A percentile compares a stretch with the other conserved stretches of the same genome.
Evolutionary conservation across 768 basidiomycete species (phyloP).

Genomic region (Zangia roseola): DNA sequence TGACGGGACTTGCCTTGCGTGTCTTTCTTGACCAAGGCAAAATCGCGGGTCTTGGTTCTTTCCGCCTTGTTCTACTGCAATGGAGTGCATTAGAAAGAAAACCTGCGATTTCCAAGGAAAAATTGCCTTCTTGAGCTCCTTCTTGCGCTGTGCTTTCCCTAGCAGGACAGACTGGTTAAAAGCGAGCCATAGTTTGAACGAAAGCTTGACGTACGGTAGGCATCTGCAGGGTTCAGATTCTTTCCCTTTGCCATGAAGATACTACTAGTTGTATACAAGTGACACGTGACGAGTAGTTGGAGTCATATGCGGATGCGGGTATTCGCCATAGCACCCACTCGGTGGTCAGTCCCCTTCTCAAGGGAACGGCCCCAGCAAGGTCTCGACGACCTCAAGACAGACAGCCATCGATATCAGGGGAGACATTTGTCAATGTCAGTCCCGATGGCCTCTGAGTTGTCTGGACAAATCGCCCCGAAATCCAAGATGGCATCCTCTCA

Average conservation of each 20-base stretch:
- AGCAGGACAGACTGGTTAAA: not conserved
- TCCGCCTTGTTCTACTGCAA: constrained; percentile 87
- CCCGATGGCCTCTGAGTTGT: constrained; percentile 24
- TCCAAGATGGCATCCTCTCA: constrained; percentile 69
- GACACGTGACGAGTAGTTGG: constrained; percentile 28
- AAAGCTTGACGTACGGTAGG: constrained; percentile 61
- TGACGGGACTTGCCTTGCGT: constrained; percentile 58
- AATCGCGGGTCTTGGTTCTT: constrained; percentile 78
- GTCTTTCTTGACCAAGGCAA: constrained; percentile 93
- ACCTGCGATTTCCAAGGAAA: constrained; percentile 14
- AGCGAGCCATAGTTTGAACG: not conserved
- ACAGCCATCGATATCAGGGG: constrained; percentile 20
- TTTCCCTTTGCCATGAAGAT: constrained; percentile 78
- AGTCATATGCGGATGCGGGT: constrained; percentile 16
- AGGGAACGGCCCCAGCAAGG: constrained; percentile 44
- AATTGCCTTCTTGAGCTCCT: constrained; percentile 86
- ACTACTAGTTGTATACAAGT: no score
- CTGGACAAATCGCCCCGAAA: constrained; percentile 45
- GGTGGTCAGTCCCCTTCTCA: constrained; percentile 42
- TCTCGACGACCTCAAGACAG: constrained; percentile 6
- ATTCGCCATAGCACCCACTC: not conserved
- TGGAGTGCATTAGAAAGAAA: constrained; percentile 11
- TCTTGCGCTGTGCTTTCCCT: constrained; percentile 93
- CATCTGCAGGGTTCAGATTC: constrained; percentile 90
- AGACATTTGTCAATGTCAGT: constrained; percentile 21